Percentiles rank a stretch among this genome's conserved stretches.
Conservation (phyloP, 2,329 filamentous ascomycete genomes). For the Fusarium sp. region DNA sequence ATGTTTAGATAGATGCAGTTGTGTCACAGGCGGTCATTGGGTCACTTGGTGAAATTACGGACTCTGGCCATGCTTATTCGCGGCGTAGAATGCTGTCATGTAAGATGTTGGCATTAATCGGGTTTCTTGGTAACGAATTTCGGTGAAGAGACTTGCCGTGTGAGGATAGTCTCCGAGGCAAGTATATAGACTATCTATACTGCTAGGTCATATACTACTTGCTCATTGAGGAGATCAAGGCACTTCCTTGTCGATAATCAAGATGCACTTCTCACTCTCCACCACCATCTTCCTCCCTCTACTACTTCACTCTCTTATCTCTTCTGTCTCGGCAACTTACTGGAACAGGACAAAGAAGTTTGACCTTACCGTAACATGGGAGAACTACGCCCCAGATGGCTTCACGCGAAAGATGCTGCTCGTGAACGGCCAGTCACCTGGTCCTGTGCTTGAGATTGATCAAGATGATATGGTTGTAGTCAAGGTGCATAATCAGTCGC, state of each 20-base stretch:
- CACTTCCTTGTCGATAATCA: not conserved
- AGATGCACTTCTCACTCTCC: slow-evolving; percentile 19
- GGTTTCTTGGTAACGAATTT: too few species aligned
- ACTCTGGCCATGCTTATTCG: not conserved
- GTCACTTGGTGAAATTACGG: not conserved
- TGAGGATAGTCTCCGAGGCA: not conserved
- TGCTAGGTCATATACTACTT: not conserved
- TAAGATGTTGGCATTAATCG: not conserved
- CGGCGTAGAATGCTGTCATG: slow-evolving; percentile 7
- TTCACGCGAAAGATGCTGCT: slow-evolving; percentile 60
- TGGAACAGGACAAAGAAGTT: slow-evolving; percentile 41
- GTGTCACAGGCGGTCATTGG: not conserved
- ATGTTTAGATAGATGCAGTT: not conserved
- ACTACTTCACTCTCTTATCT: slow-evolving; percentile 15
- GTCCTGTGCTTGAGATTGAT: slow-evolving; percentile 67
- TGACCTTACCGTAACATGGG: slow-evolving; percentile 54
- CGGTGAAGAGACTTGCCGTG: too few species aligned
- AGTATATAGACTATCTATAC: slow-evolving; percentile 3
- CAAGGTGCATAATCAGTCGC: slow-evolving; percentile 60
- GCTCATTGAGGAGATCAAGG: not conserved
- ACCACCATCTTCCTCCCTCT: slow-evolving; percentile 17
- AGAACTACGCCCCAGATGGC: slow-evolving; percentile 59
- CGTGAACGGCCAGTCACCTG: slow-evolving; percentile 72
- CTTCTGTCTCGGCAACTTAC: slow-evolving; percentile 11
- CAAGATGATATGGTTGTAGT: slow-evolving; percentile 64